Evolutionary conservation across 768 basidiomycete species (phyloP).

Genomic region (Pulveroboletus sp.): DNA sequence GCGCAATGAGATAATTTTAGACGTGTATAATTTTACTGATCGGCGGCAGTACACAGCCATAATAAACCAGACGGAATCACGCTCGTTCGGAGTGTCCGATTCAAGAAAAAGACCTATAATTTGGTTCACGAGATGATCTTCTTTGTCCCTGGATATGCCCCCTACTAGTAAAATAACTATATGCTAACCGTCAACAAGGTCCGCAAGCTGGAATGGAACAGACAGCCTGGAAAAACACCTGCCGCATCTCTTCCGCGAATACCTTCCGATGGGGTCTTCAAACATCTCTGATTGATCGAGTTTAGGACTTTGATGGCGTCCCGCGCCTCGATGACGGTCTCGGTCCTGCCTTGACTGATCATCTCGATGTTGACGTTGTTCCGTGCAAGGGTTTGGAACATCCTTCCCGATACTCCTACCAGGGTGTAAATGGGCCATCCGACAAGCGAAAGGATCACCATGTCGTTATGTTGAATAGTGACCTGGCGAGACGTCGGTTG

Average conservation of each 20-base stretch:
- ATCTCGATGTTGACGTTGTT: constrained; percentile 97
- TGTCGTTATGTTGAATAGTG: constrained; percentile 74
- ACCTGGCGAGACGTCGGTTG: constrained; percentile 47
- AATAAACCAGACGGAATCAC: no score
- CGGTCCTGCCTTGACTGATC: constrained; percentile 96
- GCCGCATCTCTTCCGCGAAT: constrained; percentile 19
- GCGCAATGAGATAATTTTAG: no score
- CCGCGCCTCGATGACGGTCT: constrained; percentile 86
- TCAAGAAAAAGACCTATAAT: constrained; percentile 28
- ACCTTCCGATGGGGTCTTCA: constrained; percentile 52
- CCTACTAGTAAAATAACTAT: constrained; percentile 24
- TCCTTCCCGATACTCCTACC: constrained; percentile 90
- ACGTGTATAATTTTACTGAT: no score
- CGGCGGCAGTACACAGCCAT: no score
- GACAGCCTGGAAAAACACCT: background rate
- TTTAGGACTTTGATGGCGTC: constrained; percentile 93
- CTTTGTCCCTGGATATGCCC: background rate
- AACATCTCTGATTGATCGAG: constrained; percentile 87
- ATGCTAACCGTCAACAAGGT: constrained; percentile 17
- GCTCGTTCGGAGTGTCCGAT: no score
- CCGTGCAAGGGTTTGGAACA: constrained; percentile 94
- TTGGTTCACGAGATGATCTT: constrained; percentile 37
- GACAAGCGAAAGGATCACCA: constrained; percentile 98
- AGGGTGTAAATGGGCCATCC: constrained; percentile 94
- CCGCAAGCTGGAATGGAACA: background rate